A percentile compares a stretch with the other conserved stretches of the same genome.
phyloP scores from a whole-genome alignment of 1,139 yeast genomes.

The Diutina pseudorugosa region DNA sequence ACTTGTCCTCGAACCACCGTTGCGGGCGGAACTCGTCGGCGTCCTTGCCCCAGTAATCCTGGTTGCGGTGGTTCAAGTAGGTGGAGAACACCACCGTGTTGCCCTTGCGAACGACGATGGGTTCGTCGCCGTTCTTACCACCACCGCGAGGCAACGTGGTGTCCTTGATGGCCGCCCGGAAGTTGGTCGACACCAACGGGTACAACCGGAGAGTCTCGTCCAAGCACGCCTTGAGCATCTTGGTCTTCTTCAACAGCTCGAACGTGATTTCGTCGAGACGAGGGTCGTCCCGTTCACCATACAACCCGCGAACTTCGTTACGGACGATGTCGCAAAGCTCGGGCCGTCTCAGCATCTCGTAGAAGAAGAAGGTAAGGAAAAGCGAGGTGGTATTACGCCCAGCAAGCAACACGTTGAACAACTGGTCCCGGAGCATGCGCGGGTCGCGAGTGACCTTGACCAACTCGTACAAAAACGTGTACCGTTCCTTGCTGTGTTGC shows the following conservation, averaged over 20 bases:
- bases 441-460: slow-evolving; percentile 4
- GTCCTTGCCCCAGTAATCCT: slow-evolving; percentile 3
- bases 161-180: neutral
- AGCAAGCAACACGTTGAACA: slow-evolving; percentile 3
- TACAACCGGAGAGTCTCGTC: slow-evolving; percentile 2
- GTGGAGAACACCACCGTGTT: neutral
- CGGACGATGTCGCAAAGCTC: neutral
- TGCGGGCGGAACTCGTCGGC: neutral
- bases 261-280: slow-evolving; percentile 5
- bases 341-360: neutral
- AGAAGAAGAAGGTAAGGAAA: neutral
- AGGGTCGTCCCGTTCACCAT: slow-evolving; percentile 12
- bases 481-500: neutral
- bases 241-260: slow-evolving; percentile 1
- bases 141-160: slow-evolving; percentile 2
- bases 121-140: neutral
- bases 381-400: slow-evolving; percentile 2
- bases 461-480: slow-evolving; percentile 4
- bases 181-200: neutral
- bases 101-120: neutral
- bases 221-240: neutral
- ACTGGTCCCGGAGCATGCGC: neutral
- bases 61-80: neutral
- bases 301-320: slow-evolving; percentile 6
- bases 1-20: slow-evolving; percentile 2